Evolutionary conservation across 768 basidiomycete genomes (phyloP), one percentile per base, ranked within the genome.

Genomic region (Psilocybe subaeruginosa): DNA sequence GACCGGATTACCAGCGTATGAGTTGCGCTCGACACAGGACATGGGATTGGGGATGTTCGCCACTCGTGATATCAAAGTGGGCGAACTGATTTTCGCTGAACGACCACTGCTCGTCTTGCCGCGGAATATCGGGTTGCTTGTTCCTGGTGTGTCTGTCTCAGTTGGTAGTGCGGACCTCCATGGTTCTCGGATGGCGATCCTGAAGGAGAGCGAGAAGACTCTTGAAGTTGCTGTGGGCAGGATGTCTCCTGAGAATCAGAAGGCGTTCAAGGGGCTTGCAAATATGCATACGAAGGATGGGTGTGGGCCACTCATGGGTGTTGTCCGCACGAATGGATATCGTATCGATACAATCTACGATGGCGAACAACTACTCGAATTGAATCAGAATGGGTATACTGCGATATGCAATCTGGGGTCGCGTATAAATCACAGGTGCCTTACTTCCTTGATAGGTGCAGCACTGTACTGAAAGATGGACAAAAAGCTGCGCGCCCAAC

Each of bases 351-450:
- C 16, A 19, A 29, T 58, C 16, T 58, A 47, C 19, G 56, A 58
- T 17, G 56, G 12, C 4, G 49, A 14, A 11, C 48, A 4, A 19
- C 9, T 35, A 35, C 9, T 4, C 12, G 3, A 35, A 9, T 6
- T 6, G 6, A 35, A 7, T 35, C 8, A 39, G 8, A 53, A 53
- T 41, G 35, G 41, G 17, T 65, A 62, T 46, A 11, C 19, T 29
- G 57, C 33, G 0, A 29, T 64, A 33, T 47, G 54, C 6, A 56
- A 62, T 19, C 8, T 64, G 16, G 58, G 52, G 11, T 61, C 60
- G 59, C 73, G 76, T 19, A 66, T 77, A 46, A 79, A 78, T 48
- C 77, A 78, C 56, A 77, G 77, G 77, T 75, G 19, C 11, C 55
- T 35, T n/a, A 49, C 46, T 11, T 60, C 19, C 27, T 14, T 23